Conservation (phyloP, 1,284 basidiomycete genomes). For the Lentinus polychrous region DNA sequence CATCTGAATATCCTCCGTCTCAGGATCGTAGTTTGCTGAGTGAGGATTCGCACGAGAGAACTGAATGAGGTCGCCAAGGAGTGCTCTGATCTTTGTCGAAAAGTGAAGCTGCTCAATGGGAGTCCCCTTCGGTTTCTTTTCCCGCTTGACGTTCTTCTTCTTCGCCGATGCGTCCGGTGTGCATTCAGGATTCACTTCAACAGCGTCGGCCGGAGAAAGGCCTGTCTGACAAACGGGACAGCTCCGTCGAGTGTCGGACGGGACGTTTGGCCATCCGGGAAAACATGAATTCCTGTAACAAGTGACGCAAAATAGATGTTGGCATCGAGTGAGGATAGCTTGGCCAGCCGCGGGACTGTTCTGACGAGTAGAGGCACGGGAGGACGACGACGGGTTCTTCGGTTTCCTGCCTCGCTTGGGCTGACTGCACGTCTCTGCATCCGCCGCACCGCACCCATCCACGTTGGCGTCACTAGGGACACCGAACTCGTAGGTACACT, state of each 20-base stretch:
- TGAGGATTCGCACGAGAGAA: slow-evolving; percentile 77
- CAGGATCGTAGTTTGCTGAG: slow-evolving; percentile 79
- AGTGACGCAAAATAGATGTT: slow-evolving; percentile 82
- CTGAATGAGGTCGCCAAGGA: slow-evolving; percentile 68
- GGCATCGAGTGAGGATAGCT: slow-evolving; percentile 83
- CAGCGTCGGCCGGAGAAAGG: slow-evolving; percentile 60
- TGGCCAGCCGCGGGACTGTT: slow-evolving; percentile 55
- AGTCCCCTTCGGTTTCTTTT: slow-evolving; percentile 54
- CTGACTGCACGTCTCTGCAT: slow-evolving; percentile 27
- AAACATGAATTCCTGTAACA: slow-evolving; percentile 78
- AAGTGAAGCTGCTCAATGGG: slow-evolving; percentile 56
- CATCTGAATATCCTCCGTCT: slow-evolving; percentile 63
- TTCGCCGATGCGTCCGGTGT: slow-evolving; percentile 38
- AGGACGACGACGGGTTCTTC: slow-evolving; percentile 37
- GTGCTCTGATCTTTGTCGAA: slow-evolving; percentile 81
- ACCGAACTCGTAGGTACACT: slow-evolving; percentile 79
- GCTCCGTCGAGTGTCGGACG: slow-evolving; percentile 46
- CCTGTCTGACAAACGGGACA: slow-evolving; percentile 74
- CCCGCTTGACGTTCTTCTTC: slow-evolving; percentile 62
- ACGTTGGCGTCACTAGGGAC: slow-evolving; percentile 40
- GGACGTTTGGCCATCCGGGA: slow-evolving; percentile 72
- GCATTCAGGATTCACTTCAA: slow-evolving; percentile 64
- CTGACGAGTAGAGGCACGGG: slow-evolving; percentile 62
- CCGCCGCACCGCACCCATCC: slow-evolving; percentile 45
- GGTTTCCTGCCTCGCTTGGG: slow-evolving; percentile 58